Conservation (phyloP, 495 filamentous ascomycete species). For the Aspergillus biplanus region DNA sequence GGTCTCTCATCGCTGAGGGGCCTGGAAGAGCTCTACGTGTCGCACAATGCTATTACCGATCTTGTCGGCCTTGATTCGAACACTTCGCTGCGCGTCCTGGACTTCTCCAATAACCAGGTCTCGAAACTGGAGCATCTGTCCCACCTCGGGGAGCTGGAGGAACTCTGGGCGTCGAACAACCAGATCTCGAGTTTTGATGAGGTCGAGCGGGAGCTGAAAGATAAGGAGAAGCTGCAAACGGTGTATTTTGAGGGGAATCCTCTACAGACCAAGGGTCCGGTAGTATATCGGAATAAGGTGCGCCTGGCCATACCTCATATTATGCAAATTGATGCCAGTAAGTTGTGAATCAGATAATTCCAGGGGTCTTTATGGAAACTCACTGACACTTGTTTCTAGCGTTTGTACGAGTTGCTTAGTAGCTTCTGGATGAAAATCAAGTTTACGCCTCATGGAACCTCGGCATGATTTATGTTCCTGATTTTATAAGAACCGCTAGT, state of each 20-base stretch:
- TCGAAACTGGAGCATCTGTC: constrained; percentile 71
- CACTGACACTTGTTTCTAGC: constrained; percentile 23
- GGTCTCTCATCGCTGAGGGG: constrained; percentile 73
- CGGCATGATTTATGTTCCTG: background rate
- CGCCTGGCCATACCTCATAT: constrained; percentile 84
- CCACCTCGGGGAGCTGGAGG: constrained; percentile 72
- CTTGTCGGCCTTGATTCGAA: constrained; percentile 76
- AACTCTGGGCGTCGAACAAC: constrained; percentile 95
- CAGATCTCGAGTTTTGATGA: constrained; percentile 77
- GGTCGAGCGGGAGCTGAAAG: constrained; percentile 75
- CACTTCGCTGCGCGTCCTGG: constrained; percentile 72
- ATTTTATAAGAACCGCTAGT: background rate
- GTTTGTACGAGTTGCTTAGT: constrained; percentile 34
- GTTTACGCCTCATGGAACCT: background rate
- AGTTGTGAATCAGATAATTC: constrained; percentile 46
- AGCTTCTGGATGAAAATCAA: background rate
- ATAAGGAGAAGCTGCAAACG: constrained; percentile 80
- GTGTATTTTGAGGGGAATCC: constrained; percentile 99
- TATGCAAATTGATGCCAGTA: constrained; percentile 95
- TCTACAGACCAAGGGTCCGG: constrained; percentile 72
- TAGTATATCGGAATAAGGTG: constrained; percentile 92
- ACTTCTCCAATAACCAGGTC: constrained; percentile 90
- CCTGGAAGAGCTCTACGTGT: constrained; percentile 95
- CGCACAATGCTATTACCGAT: constrained; percentile 88
- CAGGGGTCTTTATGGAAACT: background rate